Conservation (phyloP, 805 yeast genomes). For the Saturnispora serradocipensis region DNA sequence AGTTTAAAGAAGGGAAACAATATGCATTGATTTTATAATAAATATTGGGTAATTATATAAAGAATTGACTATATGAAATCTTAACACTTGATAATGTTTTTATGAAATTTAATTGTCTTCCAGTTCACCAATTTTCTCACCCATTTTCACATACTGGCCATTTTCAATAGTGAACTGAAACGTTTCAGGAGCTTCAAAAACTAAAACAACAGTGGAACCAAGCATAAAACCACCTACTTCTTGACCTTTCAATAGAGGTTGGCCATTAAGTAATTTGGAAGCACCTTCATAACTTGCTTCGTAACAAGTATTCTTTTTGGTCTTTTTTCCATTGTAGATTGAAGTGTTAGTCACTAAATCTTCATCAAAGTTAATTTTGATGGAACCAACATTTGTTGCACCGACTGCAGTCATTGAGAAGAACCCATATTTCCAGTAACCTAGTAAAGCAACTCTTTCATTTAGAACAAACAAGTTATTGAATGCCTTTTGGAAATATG, state of each 20-base stretch:
- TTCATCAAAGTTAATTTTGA: conserved; percentile 83
- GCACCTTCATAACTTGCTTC: conserved; percentile 90
- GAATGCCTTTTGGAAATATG: conserved; percentile 83
- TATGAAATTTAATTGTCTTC: not conserved
- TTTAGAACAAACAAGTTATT: conserved; percentile 83
- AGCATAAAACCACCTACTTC: conserved; percentile 96
- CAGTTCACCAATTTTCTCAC: conserved; percentile 58
- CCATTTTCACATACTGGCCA: conserved; percentile 80
- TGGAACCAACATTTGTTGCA: conserved; percentile 97
- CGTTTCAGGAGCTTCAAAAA: conserved; percentile 86
- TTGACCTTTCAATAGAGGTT: conserved; percentile 82
- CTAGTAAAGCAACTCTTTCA: conserved; percentile 90
- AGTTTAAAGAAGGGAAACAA: not conserved
- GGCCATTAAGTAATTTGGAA: conserved; percentile 67
- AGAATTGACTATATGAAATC: not conserved
- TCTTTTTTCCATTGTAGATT: conserved; percentile 44
- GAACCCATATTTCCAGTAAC: conserved; percentile 95
- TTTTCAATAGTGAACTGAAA: conserved; percentile 61
- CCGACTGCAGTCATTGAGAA: conserved; percentile 99
- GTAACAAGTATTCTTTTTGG: conserved; percentile 72
- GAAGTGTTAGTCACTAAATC: conserved; percentile 77
- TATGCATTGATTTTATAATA: not conserved
- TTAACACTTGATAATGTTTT: not conserved
- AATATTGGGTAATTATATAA: not conserved
- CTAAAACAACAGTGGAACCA: conserved; percentile 94